Percentiles rank a stretch among this genome's conserved stretches.
These are phyloP conservation scores for Tricholoma sp. DNA, from an alignment of 768 basidiomycete genomes.

Conservation along the genomic window DNA sequence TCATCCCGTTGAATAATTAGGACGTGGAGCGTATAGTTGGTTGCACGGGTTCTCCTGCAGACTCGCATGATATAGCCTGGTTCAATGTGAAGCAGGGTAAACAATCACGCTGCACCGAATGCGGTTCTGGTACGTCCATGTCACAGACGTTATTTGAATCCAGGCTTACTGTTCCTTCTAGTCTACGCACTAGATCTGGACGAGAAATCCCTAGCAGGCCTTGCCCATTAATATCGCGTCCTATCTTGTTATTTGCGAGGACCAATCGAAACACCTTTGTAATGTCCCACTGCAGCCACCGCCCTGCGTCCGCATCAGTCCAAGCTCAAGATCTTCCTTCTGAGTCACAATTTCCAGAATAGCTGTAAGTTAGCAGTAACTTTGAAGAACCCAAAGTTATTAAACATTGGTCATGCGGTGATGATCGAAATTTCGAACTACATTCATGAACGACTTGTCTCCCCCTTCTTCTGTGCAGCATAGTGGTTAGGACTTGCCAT, in stretches of 20 bases:
- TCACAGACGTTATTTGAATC: too few relatives aligned
- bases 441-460: too few relatives aligned
- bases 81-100: conserved; percentile 62
- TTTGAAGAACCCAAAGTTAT: too few relatives aligned
- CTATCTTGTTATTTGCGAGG: background rate
- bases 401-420: too few relatives aligned
- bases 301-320: background rate
- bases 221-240: background rate
- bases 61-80: conserved; percentile 94
- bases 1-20: conserved; percentile 31
- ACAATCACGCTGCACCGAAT: conserved; percentile 83
- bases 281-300: background rate
- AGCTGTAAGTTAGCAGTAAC: background rate
- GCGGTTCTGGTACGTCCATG: conserved; percentile 73
- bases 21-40: conserved; percentile 82
- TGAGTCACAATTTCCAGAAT: background rate
- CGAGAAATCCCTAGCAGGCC: background rate
- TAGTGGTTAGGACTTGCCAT: too few relatives aligned
- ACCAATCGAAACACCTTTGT: background rate
- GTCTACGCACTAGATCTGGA: conserved; percentile 68
- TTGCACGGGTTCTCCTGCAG: conserved; percentile 92
- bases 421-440: too few relatives aligned
- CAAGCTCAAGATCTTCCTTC: background rate
- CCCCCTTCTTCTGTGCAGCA: too few relatives aligned
- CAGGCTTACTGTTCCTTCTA: conserved; percentile 22